Conservation (phyloP, 2,329 filamentous ascomycete genomes). For the Epichloe amarillans region DNA sequence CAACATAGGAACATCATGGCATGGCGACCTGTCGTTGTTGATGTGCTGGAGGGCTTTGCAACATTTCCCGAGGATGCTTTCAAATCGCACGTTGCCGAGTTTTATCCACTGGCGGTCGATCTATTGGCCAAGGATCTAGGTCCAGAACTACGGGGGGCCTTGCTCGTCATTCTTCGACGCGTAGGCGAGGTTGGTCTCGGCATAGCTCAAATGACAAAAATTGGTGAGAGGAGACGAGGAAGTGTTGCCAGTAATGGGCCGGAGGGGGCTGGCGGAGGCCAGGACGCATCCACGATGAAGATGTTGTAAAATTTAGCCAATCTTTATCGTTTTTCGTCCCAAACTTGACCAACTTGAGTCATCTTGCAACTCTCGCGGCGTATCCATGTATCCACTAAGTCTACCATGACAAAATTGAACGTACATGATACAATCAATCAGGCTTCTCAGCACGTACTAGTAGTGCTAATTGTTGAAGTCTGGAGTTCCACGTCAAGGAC, state of each 20-base stretch:
- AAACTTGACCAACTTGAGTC: background rate
- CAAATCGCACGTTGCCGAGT: conserved; percentile 61
- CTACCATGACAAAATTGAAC: no score
- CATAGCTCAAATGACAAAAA: conserved; percentile 34
- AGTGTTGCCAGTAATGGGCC: conserved; percentile 25
- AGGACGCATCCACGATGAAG: conserved; percentile 21
- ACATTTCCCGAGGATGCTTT: conserved; percentile 75
- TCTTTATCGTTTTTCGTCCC: background rate
- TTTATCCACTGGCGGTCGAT: conserved; percentile 78
- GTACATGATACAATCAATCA: no score
- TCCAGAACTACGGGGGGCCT: conserved; percentile 58
- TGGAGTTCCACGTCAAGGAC: no score
- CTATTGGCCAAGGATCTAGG: conserved; percentile 72
- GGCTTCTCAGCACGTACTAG: no score
- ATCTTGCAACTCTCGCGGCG: no score
- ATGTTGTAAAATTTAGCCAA: conserved; percentile 17
- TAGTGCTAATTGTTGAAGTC: no score
- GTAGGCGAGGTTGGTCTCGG: conserved; percentile 67
- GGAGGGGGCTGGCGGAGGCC: conserved; percentile 15
- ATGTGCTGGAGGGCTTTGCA: conserved; percentile 85
- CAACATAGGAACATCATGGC: conserved; percentile 95
- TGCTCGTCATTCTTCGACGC: conserved; percentile 65
- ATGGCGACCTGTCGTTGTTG: conserved; percentile 93
- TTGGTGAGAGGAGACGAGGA: conserved; percentile 22
- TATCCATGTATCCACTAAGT: no score